phyloP scores from a whole-genome alignment of 2,329 filamentous ascomycete genomes.

The Tolypocladium nubicola region DNA sequence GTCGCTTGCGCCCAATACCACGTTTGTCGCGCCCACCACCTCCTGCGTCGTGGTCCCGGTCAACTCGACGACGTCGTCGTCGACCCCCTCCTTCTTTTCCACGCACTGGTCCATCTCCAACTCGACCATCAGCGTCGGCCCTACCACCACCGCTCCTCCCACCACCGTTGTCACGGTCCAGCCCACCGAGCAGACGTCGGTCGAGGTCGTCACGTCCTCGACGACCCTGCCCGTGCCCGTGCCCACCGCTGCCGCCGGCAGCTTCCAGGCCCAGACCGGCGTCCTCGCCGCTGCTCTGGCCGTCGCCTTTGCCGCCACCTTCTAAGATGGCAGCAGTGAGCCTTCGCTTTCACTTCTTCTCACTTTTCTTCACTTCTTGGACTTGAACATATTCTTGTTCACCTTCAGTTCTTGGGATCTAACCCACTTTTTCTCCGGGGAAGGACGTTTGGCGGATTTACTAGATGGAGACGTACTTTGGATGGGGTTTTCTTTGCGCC shows the following conservation, averaged over 20 bases:
- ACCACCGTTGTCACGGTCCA: constrained; percentile 13
- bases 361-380: background rate
- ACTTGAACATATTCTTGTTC: background rate
- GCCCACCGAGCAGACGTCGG: constrained; percentile 12
- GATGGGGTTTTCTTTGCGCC: constrained; percentile 1
- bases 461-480: constrained; percentile 1
- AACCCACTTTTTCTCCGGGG: constrained; percentile 9
- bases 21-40: background rate
- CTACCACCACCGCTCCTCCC: constrained; percentile 11
- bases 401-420: background rate
- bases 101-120: constrained; percentile 21
- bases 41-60: constrained; percentile 4
- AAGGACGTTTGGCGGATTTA: constrained; percentile 17
- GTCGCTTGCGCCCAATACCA: constrained; percentile 17
- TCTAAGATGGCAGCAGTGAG: constrained; percentile 9
- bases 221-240: constrained; percentile 9
- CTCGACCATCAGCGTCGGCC: constrained; percentile 17
- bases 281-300: constrained; percentile 25
- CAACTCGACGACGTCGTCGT: constrained; percentile 4
- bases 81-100: constrained; percentile 8
- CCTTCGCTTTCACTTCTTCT: background rate
- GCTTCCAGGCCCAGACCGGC: constrained; percentile 27
- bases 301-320: constrained; percentile 27
- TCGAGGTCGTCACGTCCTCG: constrained; percentile 5
- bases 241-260: constrained; percentile 20